A percentile compares a stretch with the other conserved stretches of the same genome.
phyloP scores from a whole-genome alignment of 192 early-diverging fungal genomes.

The Chytriomyces sp. region DNA sequence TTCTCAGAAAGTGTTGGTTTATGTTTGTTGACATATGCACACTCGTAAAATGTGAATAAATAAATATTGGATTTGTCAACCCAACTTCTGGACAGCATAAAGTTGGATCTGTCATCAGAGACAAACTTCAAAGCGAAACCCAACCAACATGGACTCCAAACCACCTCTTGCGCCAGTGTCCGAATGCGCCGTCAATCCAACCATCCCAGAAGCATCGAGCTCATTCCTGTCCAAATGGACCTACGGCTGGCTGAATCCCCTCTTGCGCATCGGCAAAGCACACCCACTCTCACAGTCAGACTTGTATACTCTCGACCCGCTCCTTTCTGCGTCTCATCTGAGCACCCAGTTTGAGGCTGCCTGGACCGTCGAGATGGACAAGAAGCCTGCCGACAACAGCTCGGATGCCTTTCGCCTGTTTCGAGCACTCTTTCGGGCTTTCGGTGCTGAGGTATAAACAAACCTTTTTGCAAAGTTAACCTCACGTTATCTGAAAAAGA shows the following conservation, averaged over 20 bases:
- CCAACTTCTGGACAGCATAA: too few relatives aligned
- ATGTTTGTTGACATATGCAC: too few relatives aligned
- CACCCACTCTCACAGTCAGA: conserved; percentile 24
- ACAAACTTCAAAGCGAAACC: too few relatives aligned
- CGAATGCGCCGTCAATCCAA: neutral
- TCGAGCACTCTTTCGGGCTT: neutral
- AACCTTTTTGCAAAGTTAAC: neutral
- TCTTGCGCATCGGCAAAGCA: conserved; percentile 24
- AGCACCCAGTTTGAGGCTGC: neutral
- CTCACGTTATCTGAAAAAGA: neutral
- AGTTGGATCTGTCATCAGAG: too few relatives aligned
- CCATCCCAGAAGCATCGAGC: neutral
- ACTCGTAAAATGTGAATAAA: too few relatives aligned
- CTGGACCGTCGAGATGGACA: neutral
- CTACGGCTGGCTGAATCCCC: conserved; percentile 34
- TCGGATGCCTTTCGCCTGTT: neutral
- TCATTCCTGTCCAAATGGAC: conserved; percentile 16
- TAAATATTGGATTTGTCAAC: too few relatives aligned
- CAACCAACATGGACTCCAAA: too few relatives aligned
- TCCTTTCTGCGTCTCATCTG: conserved; percentile 1
- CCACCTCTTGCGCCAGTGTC: too few relatives aligned
- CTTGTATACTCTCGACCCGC: conserved; percentile 13
- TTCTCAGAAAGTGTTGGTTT: too few relatives aligned
- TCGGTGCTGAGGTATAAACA: neutral
- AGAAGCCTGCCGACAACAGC: neutral